Evolutionary conservation across 805 yeast genomes (phyloP).

Genomic region (Metschnikowia rubicola): DNA sequence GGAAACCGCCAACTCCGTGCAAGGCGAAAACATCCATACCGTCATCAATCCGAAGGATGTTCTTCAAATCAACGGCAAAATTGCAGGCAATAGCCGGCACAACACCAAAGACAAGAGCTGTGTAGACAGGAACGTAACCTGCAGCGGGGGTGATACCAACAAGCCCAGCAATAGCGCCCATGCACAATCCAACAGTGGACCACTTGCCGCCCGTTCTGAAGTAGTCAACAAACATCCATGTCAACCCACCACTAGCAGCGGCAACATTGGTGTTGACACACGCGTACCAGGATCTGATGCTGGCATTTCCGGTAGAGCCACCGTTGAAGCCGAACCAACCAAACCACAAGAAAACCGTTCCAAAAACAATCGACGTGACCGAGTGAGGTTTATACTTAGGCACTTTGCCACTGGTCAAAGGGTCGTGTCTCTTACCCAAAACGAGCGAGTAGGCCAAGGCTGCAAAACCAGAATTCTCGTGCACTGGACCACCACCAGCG

Average conservation of each 20-base stretch:
- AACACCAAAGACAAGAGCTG: constrained; percentile 16
- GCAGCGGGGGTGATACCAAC: constrained; percentile 98
- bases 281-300: constrained; percentile 93
- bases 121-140: constrained; percentile 89
- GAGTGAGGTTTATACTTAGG: constrained; percentile 95
- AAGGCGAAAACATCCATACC: constrained; percentile 93
- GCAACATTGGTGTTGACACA: constrained; percentile 90
- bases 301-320: constrained; percentile 92
- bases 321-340: constrained; percentile 99
- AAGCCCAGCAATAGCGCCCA: constrained; percentile 90
- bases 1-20: constrained; percentile 91
- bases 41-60: constrained; percentile 74
- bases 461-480: constrained; percentile 89
- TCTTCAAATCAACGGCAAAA: constrained; percentile 79
- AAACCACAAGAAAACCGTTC: constrained; percentile 93
- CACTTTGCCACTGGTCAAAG: constrained; percentile 59
- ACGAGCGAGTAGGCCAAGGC: constrained; percentile 91
- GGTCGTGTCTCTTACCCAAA: constrained; percentile 90
- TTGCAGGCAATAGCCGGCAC: constrained; percentile 57
- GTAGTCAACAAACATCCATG: constrained; percentile 92
- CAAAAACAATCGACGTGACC: constrained; percentile 84
- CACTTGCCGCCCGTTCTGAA: constrained; percentile 82
- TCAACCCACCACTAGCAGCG: constrained; percentile 87
- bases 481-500: constrained; percentile 99
- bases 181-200: constrained; percentile 92